These are phyloP conservation scores for Globisporangium acanthophoron DNA, from an alignment of 352 stramenopile species.

Conservation along the genomic window DNA sequence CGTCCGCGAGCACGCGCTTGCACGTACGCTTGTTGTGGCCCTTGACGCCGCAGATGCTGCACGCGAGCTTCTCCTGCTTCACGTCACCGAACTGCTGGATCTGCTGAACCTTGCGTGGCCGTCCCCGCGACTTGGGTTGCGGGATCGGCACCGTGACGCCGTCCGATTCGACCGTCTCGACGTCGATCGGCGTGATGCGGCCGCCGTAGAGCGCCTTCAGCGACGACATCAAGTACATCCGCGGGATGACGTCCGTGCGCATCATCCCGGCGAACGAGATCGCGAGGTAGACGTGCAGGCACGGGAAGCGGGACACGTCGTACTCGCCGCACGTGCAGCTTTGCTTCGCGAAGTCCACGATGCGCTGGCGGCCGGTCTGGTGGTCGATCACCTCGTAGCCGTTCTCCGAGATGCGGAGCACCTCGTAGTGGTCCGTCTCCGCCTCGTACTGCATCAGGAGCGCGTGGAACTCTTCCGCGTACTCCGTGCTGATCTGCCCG, in stretches of 20 bases:
- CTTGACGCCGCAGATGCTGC: constrained; percentile 76
- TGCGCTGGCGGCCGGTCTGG: constrained; percentile 50
- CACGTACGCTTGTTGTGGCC: constrained; percentile 84
- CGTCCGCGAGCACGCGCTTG: constrained; percentile 32
- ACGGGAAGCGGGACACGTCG: constrained; percentile 65
- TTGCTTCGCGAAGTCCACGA: constrained; percentile 74
- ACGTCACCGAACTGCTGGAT: constrained; percentile 68
- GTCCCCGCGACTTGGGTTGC: constrained; percentile 46
- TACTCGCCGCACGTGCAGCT: constrained; percentile 77
- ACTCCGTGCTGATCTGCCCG: constrained; percentile 65
- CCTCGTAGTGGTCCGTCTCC: constrained; percentile 49
- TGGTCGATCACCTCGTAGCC: constrained; percentile 76
- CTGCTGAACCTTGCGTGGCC: constrained; percentile 72
- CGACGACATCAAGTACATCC: constrained; percentile 78
- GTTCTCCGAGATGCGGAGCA: constrained; percentile 61
- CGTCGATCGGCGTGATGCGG: constrained; percentile 75
- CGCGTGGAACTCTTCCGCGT: constrained; percentile 67
- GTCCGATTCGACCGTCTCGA: constrained; percentile 59
- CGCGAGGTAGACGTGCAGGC: constrained; percentile 72
- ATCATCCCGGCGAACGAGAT: constrained; percentile 58
- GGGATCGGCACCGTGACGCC: constrained; percentile 50
- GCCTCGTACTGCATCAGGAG: constrained; percentile 58
- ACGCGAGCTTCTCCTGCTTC: constrained; percentile 72
- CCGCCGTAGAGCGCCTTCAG: constrained; percentile 67
- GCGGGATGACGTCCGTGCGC: constrained; percentile 64